Evolutionary conservation across 306 rosid genomes (phyloP).

Genomic region (Rosa persica): DNA sequence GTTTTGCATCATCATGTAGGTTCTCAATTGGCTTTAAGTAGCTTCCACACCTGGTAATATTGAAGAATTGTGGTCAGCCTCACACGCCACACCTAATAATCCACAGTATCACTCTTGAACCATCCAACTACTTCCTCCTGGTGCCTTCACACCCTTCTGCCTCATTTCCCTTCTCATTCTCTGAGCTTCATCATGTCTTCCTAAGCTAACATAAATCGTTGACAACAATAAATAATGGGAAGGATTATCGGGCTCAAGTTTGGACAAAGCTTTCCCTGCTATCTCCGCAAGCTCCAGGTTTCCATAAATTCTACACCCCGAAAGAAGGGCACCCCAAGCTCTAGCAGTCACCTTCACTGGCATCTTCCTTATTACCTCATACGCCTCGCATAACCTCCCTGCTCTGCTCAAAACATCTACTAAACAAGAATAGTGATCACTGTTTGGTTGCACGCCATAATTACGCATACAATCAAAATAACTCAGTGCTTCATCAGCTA

Average conservation of each 20-base stretch:
- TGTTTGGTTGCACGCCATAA: constrained; percentile 53
- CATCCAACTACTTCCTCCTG: constrained; percentile 73
- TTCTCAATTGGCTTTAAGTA: not conserved
- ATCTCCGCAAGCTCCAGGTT: constrained; percentile 62
- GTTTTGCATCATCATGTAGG: not conserved
- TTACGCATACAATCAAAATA: constrained; percentile 51
- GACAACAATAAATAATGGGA: constrained; percentile 68
- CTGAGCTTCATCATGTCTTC: constrained; percentile 67
- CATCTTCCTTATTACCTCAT: constrained; percentile 57
- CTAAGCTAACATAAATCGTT: constrained; percentile 61
- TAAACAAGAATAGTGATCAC: constrained; percentile 80
- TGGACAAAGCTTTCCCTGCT: constrained; percentile 59
- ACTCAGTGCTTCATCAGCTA: constrained; percentile 64
- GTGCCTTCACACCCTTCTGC: constrained; percentile 54
- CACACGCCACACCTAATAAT: not conserved
- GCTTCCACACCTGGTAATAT: too few species aligned
- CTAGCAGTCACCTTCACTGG: constrained; percentile 72
- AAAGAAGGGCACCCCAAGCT: constrained; percentile 83
- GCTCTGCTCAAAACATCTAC: constrained; percentile 76
- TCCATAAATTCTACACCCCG: constrained; percentile 72
- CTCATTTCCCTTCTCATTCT: constrained; percentile 52
- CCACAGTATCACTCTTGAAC: constrained; percentile 42
- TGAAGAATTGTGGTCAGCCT: not conserved
- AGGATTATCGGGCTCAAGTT: constrained; percentile 77
- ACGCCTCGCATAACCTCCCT: constrained; percentile 72